Base-by-base conservation (phyloP, 352 stramenopile species). In the Phytopythium boreale region DNA sequence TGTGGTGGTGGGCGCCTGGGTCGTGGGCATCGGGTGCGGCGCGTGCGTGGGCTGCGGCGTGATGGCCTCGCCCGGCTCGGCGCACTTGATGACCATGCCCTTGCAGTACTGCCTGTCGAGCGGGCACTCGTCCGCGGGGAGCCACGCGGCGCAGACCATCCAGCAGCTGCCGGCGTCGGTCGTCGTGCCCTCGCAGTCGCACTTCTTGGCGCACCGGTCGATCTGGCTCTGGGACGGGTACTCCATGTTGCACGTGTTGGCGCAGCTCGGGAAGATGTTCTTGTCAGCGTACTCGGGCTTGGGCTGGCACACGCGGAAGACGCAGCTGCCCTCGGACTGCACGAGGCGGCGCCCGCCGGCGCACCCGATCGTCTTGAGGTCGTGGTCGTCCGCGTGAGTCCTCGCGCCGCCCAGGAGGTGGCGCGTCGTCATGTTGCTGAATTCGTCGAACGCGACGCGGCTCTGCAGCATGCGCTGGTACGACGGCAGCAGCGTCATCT, bases 91-190 rank as follows among this genome's bases (percentile, higher is more conserved):
- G 47, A n/a, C 24, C 47, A 53, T 53, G 22, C 47, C 24, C 47
- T n/a, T 36, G 39, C 76, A 84, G 36, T 64, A 64, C 55, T 80
- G 76, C 26, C 74, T 50, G 68, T 77, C 63, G 37, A 80, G 39
- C 8, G 75, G n/a, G 61, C 78, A 84, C 43, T 72, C 59, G 17
- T 41, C 49, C 47, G 20, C 24, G 12, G 47, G 24, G 1, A 78
- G 56, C 24, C 59, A 65, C 56, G 67, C 63, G 9, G 79, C 73
- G 46, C 80, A 89, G 14, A 84, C 63, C 77, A 87, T 87, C 80
- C 80, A 87, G 66, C 76, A 89, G 11, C 73, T 34, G 5, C 75
- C 74, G 2, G 65, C 72, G 14, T 70, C 26, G 4, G 43, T 70
- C 7, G 64, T 84, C 65, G 70, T 70, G 29, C 37, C 27, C 17